phyloP scores from a whole-genome alignment of 768 basidiomycete species.

The Suillus ampliporus region DNA sequence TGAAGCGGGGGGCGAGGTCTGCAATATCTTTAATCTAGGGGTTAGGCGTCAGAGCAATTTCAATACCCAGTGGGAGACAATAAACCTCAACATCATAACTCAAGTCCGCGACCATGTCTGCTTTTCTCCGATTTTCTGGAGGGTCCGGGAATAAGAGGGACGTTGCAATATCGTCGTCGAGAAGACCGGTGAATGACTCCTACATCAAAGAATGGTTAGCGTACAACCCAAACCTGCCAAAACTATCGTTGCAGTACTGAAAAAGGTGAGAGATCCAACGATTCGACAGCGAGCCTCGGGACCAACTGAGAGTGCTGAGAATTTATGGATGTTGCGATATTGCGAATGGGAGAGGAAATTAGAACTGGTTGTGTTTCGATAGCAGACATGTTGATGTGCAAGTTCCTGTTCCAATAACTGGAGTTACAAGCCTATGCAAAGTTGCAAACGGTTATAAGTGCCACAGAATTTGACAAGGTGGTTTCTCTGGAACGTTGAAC shows the following conservation, averaged over 20 bases:
- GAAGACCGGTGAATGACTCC: slow-evolving; percentile 40
- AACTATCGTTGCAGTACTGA: slow-evolving; percentile 19
- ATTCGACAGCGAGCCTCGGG: slow-evolving; percentile 20
- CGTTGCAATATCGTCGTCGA: slow-evolving; percentile 29
- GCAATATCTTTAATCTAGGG: slow-evolving; percentile 35
- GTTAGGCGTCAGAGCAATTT: not conserved
- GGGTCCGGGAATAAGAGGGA: slow-evolving; percentile 11
- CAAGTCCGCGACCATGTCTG: slow-evolving; percentile 22
- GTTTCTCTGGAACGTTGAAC: not conserved
- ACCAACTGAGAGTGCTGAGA: not conserved
- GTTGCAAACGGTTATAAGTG: not conserved
- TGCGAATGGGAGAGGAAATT: slow-evolving; percentile 3
- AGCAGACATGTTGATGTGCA: slow-evolving; percentile 2
- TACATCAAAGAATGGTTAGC: slow-evolving; percentile 16
- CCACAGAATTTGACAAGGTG: not conserved
- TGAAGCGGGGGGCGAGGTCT: slow-evolving; percentile 51
- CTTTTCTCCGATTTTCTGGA: slow-evolving; percentile 3
- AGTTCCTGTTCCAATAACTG: not conserved
- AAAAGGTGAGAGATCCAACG: slow-evolving; percentile 31
- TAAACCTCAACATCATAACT: slow-evolving; percentile 52
- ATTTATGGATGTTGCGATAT: not conserved
- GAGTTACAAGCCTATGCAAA: not conserved
- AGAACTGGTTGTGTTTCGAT: not conserved
- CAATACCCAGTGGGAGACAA: slow-evolving; percentile 1
- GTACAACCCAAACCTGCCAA: not conserved